phyloP scores from a whole-genome alignment of 352 stramenopile species.

The Phytopythium montanum region DNA sequence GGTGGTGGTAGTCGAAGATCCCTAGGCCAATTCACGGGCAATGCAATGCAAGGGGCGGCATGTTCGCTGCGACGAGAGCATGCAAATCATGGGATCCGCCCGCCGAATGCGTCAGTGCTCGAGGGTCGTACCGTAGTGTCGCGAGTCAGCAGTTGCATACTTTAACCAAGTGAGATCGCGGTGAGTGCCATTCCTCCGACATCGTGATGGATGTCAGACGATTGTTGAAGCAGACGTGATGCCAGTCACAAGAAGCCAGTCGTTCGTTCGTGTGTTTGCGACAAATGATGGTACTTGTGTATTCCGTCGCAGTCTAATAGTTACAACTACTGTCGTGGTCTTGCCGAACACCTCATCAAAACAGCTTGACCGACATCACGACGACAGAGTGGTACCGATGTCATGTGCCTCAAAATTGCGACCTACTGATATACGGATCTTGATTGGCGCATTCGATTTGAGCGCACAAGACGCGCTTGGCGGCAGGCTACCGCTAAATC shows the following conservation, averaged over 20 bases:
- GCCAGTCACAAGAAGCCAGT: slow-evolving; percentile 1
- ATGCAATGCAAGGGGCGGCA: not conserved
- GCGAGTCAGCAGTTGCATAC: not conserved
- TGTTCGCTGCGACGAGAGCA: not conserved
- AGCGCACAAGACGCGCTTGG: too few relatives aligned
- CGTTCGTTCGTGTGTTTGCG: too few relatives aligned
- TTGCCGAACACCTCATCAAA: slow-evolving; percentile 3
- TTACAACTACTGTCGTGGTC: not conserved
- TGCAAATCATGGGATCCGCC: not conserved
- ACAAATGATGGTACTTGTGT: not conserved
- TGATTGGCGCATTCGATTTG: too few relatives aligned
- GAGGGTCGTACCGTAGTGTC: not conserved
- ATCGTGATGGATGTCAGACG: not conserved
- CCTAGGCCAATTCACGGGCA: too few relatives aligned
- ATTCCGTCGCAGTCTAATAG: not conserved
- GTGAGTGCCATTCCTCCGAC: not conserved
- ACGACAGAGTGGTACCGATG: not conserved
- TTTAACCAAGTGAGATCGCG: not conserved
- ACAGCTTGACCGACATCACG: not conserved
- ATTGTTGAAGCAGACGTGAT: not conserved
- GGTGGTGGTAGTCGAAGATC: too few relatives aligned
- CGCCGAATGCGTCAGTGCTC: not conserved
- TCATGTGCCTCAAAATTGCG: too few relatives aligned
- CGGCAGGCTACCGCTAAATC: too few relatives aligned
- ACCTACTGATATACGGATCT: too few relatives aligned